A percentile compares a stretch with the other conserved stretches of the same genome.
These are phyloP conservation scores for Asterionellopsis glacialis DNA, from an alignment of 108 stramenopile species.

Conservation along the genomic window DNA sequence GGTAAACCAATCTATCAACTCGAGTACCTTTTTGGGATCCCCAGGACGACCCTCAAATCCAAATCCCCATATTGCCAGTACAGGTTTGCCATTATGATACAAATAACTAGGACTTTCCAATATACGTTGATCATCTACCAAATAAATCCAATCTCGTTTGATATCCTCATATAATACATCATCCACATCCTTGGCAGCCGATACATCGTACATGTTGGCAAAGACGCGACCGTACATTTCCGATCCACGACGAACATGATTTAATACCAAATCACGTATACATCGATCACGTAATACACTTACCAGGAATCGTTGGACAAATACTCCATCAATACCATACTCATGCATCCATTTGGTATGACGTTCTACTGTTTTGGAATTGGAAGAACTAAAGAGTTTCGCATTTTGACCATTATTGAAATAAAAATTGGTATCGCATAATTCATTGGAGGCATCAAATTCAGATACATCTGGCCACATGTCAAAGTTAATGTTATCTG, in stretches of 20 bases:
- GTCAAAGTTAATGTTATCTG: slow-evolving; percentile 13
- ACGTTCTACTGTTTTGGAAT: slow-evolving; percentile 24
- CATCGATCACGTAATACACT: not conserved
- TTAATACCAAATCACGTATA: slow-evolving; percentile 11
- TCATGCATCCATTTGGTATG: slow-evolving; percentile 40
- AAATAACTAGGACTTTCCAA: slow-evolving; percentile 22
- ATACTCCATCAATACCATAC: slow-evolving; percentile 30
- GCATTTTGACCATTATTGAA: slow-evolving; percentile 23
- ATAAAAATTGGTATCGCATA: slow-evolving; percentile 16
- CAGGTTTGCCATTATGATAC: slow-evolving; percentile 19
- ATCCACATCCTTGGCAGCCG: slow-evolving; percentile 2
- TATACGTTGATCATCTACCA: slow-evolving; percentile 27
- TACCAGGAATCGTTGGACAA: slow-evolving; percentile 30
- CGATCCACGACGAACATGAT: slow-evolving; percentile 26
- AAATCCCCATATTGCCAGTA: slow-evolving; percentile 9
- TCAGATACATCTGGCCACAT: slow-evolving; percentile 28
- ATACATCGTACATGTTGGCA: slow-evolving; percentile 37
- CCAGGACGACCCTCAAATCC: slow-evolving; percentile 5
- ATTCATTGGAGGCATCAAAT: slow-evolving; percentile 20
- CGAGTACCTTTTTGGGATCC: slow-evolving; percentile 6
- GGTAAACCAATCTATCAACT: slow-evolving; percentile 30
- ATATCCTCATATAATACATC: slow-evolving; percentile 16
- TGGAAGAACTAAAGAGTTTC: slow-evolving; percentile 18
- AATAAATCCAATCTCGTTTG: slow-evolving; percentile 29
- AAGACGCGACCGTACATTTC: slow-evolving; percentile 28